A percentile compares a stretch with the other conserved stretches of the same genome.
Conservation (phyloP, 768 basidiomycete species). For the Phanerochaete sordida region DNA sequence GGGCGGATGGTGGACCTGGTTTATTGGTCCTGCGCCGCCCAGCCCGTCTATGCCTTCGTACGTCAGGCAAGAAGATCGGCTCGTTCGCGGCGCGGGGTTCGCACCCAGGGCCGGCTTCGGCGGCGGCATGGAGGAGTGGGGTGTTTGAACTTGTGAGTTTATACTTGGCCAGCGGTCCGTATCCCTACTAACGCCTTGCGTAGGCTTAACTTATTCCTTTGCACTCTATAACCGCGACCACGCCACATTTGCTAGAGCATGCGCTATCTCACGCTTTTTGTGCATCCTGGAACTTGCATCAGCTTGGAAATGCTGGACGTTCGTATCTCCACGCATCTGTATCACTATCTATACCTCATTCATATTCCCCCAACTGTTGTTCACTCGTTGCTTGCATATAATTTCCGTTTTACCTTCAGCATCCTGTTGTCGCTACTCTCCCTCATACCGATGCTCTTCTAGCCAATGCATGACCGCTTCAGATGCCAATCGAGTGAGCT, state of each 20-base stretch:
- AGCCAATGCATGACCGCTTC: background rate
- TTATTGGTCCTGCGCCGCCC: conserved; percentile 22
- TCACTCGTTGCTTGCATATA: background rate
- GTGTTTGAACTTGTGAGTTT: conserved; percentile 12
- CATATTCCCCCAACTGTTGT: background rate
- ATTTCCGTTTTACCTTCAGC: background rate
- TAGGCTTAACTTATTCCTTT: background rate
- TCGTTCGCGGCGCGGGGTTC: conserved; percentile 13
- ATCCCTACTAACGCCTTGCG: background rate
- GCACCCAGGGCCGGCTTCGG: conserved; percentile 14
- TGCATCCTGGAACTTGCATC: background rate
- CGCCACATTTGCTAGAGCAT: background rate
- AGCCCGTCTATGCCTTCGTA: conserved; percentile 8
- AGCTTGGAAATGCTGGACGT: background rate
- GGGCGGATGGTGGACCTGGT: conserved; percentile 28
- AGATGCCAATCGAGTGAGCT: too few species aligned
- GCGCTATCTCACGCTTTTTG: background rate
- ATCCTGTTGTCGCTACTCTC: background rate
- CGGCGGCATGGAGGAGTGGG: conserved; percentile 24
- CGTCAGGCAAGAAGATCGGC: conserved; percentile 16
- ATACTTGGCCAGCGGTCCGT: background rate
- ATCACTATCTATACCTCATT: conserved; percentile 1
- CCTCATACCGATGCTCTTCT: background rate
- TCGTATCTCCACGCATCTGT: background rate
- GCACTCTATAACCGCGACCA: background rate